Percentiles rank a stretch among this genome's conserved stretches.
Conservation (phyloP, 2,329 filamentous ascomycete species). For the Talaromyces marneffei region DNA sequence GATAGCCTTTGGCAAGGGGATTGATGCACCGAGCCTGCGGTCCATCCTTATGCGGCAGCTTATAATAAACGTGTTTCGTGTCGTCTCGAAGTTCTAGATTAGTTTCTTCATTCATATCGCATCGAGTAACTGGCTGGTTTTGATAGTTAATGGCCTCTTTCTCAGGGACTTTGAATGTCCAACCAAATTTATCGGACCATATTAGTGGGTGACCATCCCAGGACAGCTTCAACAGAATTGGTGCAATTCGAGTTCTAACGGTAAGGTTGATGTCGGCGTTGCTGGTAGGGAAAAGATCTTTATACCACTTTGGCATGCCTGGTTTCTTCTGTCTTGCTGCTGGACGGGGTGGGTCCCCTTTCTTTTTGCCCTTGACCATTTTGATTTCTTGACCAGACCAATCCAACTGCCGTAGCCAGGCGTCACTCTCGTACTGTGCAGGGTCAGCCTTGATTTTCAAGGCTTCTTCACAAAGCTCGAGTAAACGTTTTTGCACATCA, state of each 20-base stretch:
- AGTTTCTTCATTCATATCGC: conserved; percentile 71
- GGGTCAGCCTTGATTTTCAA: conserved; percentile 65
- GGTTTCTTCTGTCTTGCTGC: conserved; percentile 84
- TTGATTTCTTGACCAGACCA: conserved; percentile 91
- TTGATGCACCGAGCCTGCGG: conserved; percentile 76
- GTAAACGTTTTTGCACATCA: conserved; percentile 69
- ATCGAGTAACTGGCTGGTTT: conserved; percentile 64
- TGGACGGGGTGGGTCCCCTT: conserved; percentile 69
- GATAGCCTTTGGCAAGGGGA: conserved; percentile 85
- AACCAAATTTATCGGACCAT: conserved; percentile 90
- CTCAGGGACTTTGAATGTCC: conserved; percentile 76
- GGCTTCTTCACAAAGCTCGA: conserved; percentile 70
- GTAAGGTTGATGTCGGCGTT: conserved; percentile 65
- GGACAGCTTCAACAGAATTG: conserved; percentile 71
- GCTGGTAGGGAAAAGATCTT: conserved; percentile 70
- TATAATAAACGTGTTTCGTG: conserved; percentile 66
- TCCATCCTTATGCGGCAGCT: conserved; percentile 93
- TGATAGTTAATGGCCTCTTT: conserved; percentile 60
- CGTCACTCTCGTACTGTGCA: conserved; percentile 68
- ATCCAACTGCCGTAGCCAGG: conserved; percentile 89
- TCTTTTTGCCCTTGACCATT: conserved; percentile 88
- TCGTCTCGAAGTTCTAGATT: conserved; percentile 63
- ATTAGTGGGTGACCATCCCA: conserved; percentile 88
- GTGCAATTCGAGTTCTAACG: conserved; percentile 81
- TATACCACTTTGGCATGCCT: conserved; percentile 95